A percentile compares a stretch with the other conserved stretches of the same genome.
Conservation (phyloP, 2,329 filamentous ascomycete genomes). For the Raffaelea ambrosiae region DNA sequence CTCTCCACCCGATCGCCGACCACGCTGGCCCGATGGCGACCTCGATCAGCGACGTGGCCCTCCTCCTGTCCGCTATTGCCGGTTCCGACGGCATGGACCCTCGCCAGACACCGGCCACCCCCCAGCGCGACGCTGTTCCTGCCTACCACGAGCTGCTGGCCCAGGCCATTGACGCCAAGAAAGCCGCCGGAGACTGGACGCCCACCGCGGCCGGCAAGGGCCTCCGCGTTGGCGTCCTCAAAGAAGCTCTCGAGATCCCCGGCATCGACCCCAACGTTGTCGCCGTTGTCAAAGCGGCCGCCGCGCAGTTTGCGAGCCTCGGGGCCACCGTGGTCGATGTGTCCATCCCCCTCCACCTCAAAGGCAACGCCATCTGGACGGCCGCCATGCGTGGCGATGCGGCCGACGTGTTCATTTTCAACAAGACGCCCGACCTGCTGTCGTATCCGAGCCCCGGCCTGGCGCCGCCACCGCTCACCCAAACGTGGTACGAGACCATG, state of each 20-base stretch:
- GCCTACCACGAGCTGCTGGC: constrained; percentile 22
- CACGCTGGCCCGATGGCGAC: constrained; percentile 36
- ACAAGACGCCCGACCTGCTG: constrained; percentile 22
- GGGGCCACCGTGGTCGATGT: constrained; percentile 36
- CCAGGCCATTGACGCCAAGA: constrained; percentile 13
- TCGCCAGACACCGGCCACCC: constrained; percentile 28
- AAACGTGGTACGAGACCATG: constrained; percentile 33
- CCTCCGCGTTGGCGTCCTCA: constrained; percentile 35
- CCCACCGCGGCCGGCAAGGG: constrained; percentile 23
- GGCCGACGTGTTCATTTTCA: constrained; percentile 19
- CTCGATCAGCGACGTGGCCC: constrained; percentile 31
- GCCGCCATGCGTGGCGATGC: constrained; percentile 22
- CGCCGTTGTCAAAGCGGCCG: constrained; percentile 26
- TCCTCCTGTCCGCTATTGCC: constrained; percentile 30
- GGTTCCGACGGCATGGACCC: constrained; percentile 41
- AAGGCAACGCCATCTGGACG: constrained; percentile 40
- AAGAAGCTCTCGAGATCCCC: constrained; percentile 30
- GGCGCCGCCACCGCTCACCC: constrained; percentile 21
- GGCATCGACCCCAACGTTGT: constrained; percentile 29
- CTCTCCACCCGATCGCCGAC: constrained; percentile 31
- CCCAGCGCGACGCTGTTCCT: constrained; percentile 22
- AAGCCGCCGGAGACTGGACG: constrained; percentile 14
- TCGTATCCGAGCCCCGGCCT: constrained; percentile 22
- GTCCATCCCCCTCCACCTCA: constrained; percentile 36
- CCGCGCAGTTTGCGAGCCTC: constrained; percentile 25